Evolutionary conservation across 805 yeast species (phyloP).

Genomic region (Ogataea parapolymorpha): DNA sequence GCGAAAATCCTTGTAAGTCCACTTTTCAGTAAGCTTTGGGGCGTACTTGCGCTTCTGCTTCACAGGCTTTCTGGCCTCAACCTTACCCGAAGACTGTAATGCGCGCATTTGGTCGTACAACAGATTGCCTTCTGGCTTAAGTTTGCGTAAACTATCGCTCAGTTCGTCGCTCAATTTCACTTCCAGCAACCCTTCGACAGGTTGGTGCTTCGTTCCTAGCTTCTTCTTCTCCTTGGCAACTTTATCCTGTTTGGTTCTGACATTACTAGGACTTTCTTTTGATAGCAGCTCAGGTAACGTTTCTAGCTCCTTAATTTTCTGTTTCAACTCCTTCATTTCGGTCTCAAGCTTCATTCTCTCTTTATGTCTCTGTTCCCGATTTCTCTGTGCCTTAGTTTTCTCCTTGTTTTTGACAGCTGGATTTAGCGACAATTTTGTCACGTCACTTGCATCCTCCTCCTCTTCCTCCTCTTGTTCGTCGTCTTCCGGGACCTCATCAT

Average conservation of each 20-base stretch:
- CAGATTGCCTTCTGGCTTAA: constrained; percentile 89
- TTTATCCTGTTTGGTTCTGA: constrained; percentile 15
- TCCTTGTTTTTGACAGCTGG: constrained; percentile 63
- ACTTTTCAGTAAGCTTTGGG: constrained; percentile 81
- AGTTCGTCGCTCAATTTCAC: constrained; percentile 88
- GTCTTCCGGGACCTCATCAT: constrained; percentile 49
- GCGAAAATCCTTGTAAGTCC: constrained; percentile 89
- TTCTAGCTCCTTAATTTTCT: constrained; percentile 56
- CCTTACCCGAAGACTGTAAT: constrained; percentile 78
- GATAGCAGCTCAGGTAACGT: constrained; percentile 42
- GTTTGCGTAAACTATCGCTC: constrained; percentile 74
- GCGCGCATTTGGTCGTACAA: constrained; percentile 77
- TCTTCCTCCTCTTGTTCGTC: constrained; percentile 39
- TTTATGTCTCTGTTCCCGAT: constrained; percentile 60
- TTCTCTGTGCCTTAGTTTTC: constrained; percentile 77
- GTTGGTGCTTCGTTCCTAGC: constrained; percentile 42
- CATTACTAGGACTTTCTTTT: constrained; percentile 4
- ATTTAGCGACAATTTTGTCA: constrained; percentile 60
- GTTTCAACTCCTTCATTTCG: constrained; percentile 54
- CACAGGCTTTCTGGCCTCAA: constrained; percentile 79
- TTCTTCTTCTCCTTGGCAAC: constrained; percentile 33
- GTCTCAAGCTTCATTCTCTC: constrained; percentile 53
- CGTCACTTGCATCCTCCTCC: constrained; percentile 31
- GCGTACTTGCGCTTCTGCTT: constrained; percentile 63
- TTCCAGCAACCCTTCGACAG: constrained; percentile 48